Evolutionary conservation across 345 rosid species (phyloP).

Genomic region (Erucastrum elatum): DNA sequence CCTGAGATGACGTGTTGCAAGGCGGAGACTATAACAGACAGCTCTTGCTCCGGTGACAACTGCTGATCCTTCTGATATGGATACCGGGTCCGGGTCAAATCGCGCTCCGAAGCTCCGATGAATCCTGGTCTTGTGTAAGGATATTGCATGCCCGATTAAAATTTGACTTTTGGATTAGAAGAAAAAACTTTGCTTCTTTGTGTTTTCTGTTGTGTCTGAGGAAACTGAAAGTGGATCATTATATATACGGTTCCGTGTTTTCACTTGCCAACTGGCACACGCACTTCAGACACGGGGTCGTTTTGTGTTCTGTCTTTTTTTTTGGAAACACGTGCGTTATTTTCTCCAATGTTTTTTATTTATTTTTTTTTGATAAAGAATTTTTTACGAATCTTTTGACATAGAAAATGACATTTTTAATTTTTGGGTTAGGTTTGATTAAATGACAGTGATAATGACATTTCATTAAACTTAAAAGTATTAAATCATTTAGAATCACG

Average conservation of each 20-base stretch:
- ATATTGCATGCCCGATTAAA: constrained; percentile 39
- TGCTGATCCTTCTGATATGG: constrained; percentile 30
- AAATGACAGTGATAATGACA: not conserved
- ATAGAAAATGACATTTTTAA: not conserved
- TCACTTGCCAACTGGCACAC: constrained; percentile 31
- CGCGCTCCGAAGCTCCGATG: constrained; percentile 14
- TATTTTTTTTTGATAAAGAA: not conserved
- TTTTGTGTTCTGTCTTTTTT: not conserved
- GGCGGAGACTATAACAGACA: constrained; percentile 61
- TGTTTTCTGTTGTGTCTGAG: constrained; percentile 13
- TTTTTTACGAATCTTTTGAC: constrained; percentile 6
- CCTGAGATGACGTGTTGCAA: constrained; percentile 40
- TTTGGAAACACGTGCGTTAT: constrained; percentile 36
- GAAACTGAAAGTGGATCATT: constrained; percentile 31
- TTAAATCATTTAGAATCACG: constrained; percentile 14
- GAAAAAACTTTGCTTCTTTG: not conserved
- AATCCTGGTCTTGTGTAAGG: constrained; percentile 37
- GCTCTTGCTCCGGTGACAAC: constrained; percentile 56
- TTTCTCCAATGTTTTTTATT: constrained; percentile 1
- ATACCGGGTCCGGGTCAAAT: constrained; percentile 11
- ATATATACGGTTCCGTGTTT: constrained; percentile 39
- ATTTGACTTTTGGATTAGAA: not conserved
- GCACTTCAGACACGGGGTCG: constrained; percentile 29
- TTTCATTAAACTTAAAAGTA: constrained; percentile 1
- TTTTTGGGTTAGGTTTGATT: not conserved